These are phyloP conservation scores for Sporothrix dimorphospora DNA, from an alignment of 2,329 filamentous ascomycete genomes.

Conservation along the genomic window DNA sequence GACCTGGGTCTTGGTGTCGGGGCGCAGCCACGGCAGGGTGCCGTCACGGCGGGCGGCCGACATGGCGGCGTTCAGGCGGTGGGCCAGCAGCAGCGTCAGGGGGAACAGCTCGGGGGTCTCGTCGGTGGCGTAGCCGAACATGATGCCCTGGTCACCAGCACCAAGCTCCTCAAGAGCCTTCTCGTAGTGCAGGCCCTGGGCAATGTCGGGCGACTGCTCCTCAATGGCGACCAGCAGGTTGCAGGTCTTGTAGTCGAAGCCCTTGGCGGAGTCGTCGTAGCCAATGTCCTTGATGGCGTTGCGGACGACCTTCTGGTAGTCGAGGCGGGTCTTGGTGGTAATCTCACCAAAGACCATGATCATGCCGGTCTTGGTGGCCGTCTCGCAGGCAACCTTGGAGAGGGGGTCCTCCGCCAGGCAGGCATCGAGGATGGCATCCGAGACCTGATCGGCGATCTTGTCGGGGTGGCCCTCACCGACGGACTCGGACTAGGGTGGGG, in stretches of 20 bases:
- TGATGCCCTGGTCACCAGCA: constrained; percentile 99
- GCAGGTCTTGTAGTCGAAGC: constrained; percentile 99
- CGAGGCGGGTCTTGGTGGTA: constrained; percentile 90
- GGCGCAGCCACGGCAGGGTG: constrained; percentile 87
- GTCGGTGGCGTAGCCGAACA: constrained; percentile 99
- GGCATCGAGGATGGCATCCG: constrained; percentile 97
- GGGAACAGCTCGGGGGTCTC: constrained; percentile 98
- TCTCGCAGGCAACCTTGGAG: constrained; percentile 99
- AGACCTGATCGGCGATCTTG: constrained; percentile 98
- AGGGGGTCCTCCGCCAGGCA: constrained; percentile 92
- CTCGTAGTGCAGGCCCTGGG: constrained; percentile 98
- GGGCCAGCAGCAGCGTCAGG: constrained; percentile 88
- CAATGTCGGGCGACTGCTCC: constrained; percentile 98
- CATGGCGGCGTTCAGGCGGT: constrained; percentile 98
- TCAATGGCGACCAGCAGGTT: constrained; percentile 98
- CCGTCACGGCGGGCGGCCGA: constrained; percentile 85
- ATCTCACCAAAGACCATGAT: constrained; percentile 99
- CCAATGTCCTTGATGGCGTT: constrained; percentile 96
- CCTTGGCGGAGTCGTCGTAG: constrained; percentile 95
- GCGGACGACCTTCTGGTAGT: constrained; percentile 98
- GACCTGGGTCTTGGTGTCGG: constrained; percentile 99
- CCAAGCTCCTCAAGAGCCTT: constrained; percentile 96
- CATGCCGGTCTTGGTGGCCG: constrained; percentile 99
- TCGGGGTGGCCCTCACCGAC: constrained; percentile 91
- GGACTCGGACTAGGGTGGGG: constrained; percentile 69